Percentiles rank a stretch among this genome's conserved stretches.
These are phyloP conservation scores for Boechera divaricarpa DNA, from an alignment of 345 rosid species.

Conservation along the genomic window DNA sequence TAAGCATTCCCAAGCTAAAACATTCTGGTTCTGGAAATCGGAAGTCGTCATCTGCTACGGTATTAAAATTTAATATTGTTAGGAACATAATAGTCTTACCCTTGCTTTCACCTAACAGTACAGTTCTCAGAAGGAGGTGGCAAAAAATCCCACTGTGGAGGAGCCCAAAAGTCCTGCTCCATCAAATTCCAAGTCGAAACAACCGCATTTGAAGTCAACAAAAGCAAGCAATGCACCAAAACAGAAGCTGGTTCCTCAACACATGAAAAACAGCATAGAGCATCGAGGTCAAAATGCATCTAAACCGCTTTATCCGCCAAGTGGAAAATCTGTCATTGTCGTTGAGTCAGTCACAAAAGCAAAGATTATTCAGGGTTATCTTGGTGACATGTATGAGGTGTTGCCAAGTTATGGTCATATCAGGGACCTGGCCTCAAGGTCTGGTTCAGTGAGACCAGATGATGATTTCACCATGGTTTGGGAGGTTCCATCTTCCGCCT, in stretches of 20 bases:
- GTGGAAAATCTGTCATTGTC: slow-evolving; percentile 84
- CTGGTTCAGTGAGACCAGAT: slow-evolving; percentile 97
- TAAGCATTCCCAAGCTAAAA: slow-evolving; percentile 37
- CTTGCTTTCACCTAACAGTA: slow-evolving; percentile 44
- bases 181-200: slow-evolving; percentile 48
- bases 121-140: slow-evolving; percentile 52
- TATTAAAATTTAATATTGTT: slow-evolving; percentile 43
- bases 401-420: slow-evolving; percentile 97
- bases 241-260: slow-evolving; percentile 49
- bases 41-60: slow-evolving; percentile 45
- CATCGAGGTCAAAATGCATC: slow-evolving; percentile 49
- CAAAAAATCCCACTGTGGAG: slow-evolving; percentile 36
- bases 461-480: slow-evolving; percentile 99
- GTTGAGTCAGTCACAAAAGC: slow-evolving; percentile 96
- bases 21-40: slow-evolving; percentile 43
- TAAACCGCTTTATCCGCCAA: slow-evolving; percentile 78
- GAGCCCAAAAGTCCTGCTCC: slow-evolving; percentile 46
- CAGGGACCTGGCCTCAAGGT: slow-evolving; percentile 94
- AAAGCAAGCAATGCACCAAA: slow-evolving; percentile 45
- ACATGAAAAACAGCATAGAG: slow-evolving; percentile 47
- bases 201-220: slow-evolving; percentile 49
- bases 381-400: slow-evolving; percentile 89
- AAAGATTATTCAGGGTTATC: slow-evolving; percentile 90
- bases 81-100: slow-evolving; percentile 21
- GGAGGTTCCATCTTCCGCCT: slow-evolving; percentile 97